These are phyloP conservation scores for Erodium moschatum DNA, from an alignment of 441 rosid genomes.

Conservation along the genomic window DNA sequence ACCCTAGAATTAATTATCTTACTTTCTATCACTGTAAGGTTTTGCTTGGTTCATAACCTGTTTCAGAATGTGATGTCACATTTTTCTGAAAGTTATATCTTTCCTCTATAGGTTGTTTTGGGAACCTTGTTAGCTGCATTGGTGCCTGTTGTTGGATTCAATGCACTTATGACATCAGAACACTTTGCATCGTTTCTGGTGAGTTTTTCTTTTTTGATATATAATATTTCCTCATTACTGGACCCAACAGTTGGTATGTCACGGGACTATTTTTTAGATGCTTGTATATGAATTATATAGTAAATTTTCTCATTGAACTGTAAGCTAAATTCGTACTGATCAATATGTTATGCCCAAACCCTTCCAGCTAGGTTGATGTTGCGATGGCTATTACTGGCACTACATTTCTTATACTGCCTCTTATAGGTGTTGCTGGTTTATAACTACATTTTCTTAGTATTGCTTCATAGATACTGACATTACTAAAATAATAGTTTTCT, in stretches of 20 bases:
- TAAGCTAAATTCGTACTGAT: not conserved
- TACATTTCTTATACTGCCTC: not conserved
- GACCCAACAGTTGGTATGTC: not conserved
- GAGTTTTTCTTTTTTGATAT: constrained; percentile 23
- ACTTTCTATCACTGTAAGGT: not conserved
- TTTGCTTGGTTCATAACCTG: not conserved
- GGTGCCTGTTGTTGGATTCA: constrained; percentile 99
- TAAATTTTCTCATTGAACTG: not conserved
- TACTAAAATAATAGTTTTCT: too few species aligned
- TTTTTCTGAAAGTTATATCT: not conserved
- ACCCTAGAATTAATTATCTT: not conserved
- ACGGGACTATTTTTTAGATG: not conserved
- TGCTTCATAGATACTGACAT: not conserved
- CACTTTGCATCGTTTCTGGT: constrained; percentile 99
- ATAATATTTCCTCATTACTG: not conserved
- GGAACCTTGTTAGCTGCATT: constrained; percentile 89
- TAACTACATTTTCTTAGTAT: not conserved
- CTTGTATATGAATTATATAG: not conserved
- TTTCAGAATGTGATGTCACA: not conserved
- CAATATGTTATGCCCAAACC: not conserved
- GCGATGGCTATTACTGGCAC: not conserved
- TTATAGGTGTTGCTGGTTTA: not conserved
- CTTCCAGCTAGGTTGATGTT: too few species aligned
- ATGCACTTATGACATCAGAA: constrained; percentile 97
- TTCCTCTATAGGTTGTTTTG: constrained; percentile 62